Evolutionary conservation across 1,139 yeast species (phyloP).

Genomic region (Diutina neorugosa): DNA sequence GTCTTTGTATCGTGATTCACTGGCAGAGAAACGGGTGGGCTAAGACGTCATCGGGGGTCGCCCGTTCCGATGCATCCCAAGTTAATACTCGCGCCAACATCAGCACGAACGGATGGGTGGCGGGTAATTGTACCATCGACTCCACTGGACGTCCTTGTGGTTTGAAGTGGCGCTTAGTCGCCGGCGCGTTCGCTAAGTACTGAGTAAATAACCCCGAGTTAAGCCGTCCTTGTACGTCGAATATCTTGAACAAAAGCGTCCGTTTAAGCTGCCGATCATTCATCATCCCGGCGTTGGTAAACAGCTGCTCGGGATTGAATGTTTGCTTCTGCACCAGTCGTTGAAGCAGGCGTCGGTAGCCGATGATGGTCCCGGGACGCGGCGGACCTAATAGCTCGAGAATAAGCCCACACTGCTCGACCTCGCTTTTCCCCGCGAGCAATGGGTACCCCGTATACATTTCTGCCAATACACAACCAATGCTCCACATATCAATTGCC

Average conservation of each 20-base stretch:
- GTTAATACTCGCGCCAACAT: background rate
- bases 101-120: background rate
- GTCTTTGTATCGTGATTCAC: background rate
- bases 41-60: background rate
- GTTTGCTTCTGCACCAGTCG: background rate
- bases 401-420: conserved; percentile 48
- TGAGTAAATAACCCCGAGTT: background rate
- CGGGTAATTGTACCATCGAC: background rate
- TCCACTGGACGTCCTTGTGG: background rate
- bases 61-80: conserved; percentile 1
- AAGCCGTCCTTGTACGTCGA: background rate
- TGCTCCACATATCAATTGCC: conserved; percentile 72
- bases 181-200: conserved; percentile 1
- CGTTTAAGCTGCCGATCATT: background rate
- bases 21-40: background rate
- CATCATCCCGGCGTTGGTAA: background rate
- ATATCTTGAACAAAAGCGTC: background rate
- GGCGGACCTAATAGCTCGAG: conserved; percentile 45
- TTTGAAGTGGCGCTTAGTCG: background rate
- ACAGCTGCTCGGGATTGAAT: background rate
- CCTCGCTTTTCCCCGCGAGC: conserved; percentile 60
- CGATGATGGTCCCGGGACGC: background rate
- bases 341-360: background rate
- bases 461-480: conserved; percentile 61
- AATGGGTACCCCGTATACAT: conserved; percentile 54